Evolutionary conservation across 2,329 filamentous ascomycete genomes (phyloP).

Genomic region (Aureobasidium sp.): DNA sequence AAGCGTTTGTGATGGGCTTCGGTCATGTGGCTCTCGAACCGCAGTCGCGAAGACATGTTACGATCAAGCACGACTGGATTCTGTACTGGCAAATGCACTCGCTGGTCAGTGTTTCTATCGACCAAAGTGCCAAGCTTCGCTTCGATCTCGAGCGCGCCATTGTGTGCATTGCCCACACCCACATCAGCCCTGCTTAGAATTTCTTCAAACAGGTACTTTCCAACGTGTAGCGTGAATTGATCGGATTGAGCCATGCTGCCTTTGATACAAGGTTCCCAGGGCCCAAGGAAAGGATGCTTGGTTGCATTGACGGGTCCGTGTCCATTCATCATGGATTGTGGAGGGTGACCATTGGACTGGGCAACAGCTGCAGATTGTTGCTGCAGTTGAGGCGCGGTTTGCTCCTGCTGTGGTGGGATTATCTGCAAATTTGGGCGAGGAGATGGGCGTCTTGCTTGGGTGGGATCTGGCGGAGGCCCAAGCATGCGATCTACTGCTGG

Average conservation of each 20-base stretch:
- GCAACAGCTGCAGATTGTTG: background rate
- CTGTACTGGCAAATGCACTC: conserved; percentile 59
- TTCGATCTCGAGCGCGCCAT: conserved; percentile 82
- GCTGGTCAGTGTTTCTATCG: conserved; percentile 61
- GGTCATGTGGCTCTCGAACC: conserved; percentile 85
- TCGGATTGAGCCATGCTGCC: conserved; percentile 5
- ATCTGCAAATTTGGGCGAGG: conserved; percentile 1
- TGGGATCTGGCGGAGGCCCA: conserved; percentile 2
- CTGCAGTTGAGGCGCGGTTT: conserved; percentile 2
- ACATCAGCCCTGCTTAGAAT: conserved; percentile 38
- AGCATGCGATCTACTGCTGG: background rate
- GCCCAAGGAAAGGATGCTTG: conserved; percentile 8
- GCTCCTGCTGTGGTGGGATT: background rate
- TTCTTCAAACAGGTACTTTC: conserved; percentile 14
- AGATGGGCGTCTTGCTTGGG: conserved; percentile 2
- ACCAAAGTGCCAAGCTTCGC: conserved; percentile 83
- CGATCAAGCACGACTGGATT: conserved; percentile 65
- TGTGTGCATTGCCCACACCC: conserved; percentile 48
- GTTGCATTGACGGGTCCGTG: background rate
- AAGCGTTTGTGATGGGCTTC: conserved; percentile 72
- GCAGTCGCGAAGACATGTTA: conserved; percentile 39
- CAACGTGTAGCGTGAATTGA: conserved; percentile 3
- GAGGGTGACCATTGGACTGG: conserved; percentile 9
- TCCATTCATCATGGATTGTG: conserved; percentile 1
- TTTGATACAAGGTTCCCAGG: conserved; percentile 18